Base-by-base conservation (phyloP, 2,329 filamentous ascomycete genomes). In the Trichoderma sp. region DNA sequence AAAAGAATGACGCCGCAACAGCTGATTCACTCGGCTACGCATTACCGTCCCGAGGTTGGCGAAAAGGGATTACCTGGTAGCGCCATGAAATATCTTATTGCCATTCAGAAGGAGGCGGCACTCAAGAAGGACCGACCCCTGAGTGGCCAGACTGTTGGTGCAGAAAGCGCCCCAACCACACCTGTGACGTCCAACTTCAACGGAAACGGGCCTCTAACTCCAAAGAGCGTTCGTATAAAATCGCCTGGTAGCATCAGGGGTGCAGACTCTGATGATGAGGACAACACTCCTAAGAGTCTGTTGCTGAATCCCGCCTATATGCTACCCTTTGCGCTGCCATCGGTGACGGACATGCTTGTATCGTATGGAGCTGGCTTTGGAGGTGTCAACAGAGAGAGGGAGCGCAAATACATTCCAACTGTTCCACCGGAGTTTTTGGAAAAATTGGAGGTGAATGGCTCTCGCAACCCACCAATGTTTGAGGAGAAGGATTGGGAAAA, bases 281-380 rank as follows among this genome's bases (percentile, higher is more conserved):
- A 91, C 56, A 90, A 92, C 70, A 84, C 89, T 16, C 91, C 91
- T 0, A 88, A 92, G 73, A 87, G 92, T 70, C 84, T 97, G 43
- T 88, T 97, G 55, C 81, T 98, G 65, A 94, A 98, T 76, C 93
- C 95, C 3, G 92, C 94, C 2, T 84, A 97, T 70, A 97, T 97
- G 87, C 86, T 99, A 31, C 96, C 96, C 0, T 99, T 99, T 78
- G 91, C 92, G n/a, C 84, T 99, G 33, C 96, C 96, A 1, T 97
- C 95, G 1, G 96, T 93, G 69, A 98, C 94, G 31, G 96, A 99
- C 79, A 99, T 99, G 96, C 86, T 98, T 59, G 89, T 99, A 59
- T 95, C 91, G 73, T 99, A 96, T 76, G 96, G 96, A 0, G 94
- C 96, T 14, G 96, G 96, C 0, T 96, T 98, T 76, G 96, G 96